Conservation (phyloP, 345 rosid species). For the Barbarea vulgaris region DNA sequence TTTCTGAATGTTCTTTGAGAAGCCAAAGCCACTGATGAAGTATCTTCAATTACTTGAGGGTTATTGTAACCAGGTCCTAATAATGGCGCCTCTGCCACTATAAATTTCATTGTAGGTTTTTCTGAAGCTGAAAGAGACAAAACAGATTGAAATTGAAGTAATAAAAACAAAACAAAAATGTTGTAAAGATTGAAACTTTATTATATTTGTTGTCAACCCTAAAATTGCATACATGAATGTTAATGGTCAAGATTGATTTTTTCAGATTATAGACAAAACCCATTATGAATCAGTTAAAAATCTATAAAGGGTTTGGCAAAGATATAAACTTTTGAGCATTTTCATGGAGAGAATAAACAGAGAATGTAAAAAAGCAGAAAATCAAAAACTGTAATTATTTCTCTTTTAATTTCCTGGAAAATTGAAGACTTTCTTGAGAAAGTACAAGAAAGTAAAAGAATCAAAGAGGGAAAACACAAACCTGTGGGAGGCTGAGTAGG, state of each 20-base stretch:
- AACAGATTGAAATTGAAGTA: no score
- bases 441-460: constrained; percentile 3
- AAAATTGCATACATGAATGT: background rate
- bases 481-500: constrained; percentile 58
- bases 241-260: background rate
- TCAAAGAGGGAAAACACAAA: constrained; percentile 29
- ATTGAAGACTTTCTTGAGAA: constrained; percentile 24
- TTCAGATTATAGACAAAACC: constrained; percentile 10
- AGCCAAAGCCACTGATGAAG: constrained; percentile 65
- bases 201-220: background rate
- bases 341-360: constrained; percentile 37
- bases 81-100: constrained; percentile 60
- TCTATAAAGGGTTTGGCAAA: background rate
- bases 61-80: constrained; percentile 49
- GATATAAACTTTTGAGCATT: constrained; percentile 26
- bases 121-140: no score
- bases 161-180: no score
- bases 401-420: constrained; percentile 12
- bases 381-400: background rate
- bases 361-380: constrained; percentile 1
- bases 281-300: background rate
- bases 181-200: constrained; percentile 16
- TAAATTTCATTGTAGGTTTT: constrained; percentile 33
- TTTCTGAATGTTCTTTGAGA: constrained; percentile 77
- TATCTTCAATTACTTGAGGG: constrained; percentile 29